Evolutionary conservation across 768 basidiomycete species (phyloP).

Genomic region (Cyclocybe aegerita): DNA sequence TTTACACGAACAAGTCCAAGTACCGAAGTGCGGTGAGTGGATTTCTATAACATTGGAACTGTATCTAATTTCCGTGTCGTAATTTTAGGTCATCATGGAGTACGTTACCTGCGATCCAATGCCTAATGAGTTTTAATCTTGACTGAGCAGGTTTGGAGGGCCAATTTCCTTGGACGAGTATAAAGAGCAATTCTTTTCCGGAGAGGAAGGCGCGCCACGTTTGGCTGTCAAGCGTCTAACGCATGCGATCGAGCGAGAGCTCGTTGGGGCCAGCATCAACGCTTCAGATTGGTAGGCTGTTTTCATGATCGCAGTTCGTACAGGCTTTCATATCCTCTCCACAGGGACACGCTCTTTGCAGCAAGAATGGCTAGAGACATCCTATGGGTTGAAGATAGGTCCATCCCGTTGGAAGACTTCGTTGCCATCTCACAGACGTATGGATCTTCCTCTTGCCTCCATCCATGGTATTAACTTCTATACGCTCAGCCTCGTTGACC

Average conservation of each 20-base stretch:
- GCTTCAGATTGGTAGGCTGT: constrained; percentile 84
- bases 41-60: not conserved
- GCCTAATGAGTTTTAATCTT: constrained; percentile 4
- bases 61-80: not conserved
- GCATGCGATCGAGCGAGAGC: constrained; percentile 62
- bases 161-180: constrained; percentile 78
- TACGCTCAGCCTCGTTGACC: constrained; percentile 73
- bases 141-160: constrained; percentile 64
- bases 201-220: constrained; percentile 64
- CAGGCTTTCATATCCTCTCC: not conserved
- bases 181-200: constrained; percentile 74
- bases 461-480: constrained; percentile 10
- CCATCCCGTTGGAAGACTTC: constrained; percentile 79
- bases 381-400: constrained; percentile 83
- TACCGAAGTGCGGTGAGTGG: constrained; percentile 83
- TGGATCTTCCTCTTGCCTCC: constrained; percentile 27
- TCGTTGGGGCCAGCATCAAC: constrained; percentile 82
- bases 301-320: constrained; percentile 10
- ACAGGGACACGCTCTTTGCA: constrained; percentile 86
- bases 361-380: constrained; percentile 93
- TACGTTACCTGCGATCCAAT: constrained; percentile 31
- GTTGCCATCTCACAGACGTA: constrained; percentile 90
- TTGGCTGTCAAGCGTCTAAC: constrained; percentile 88
- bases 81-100: constrained; percentile 68
- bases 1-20: constrained; percentile 95